A percentile compares a stretch with the other conserved stretches of the same genome.
These are phyloP conservation scores for Forsythia viridissima DNA, from an alignment of 257 asterid genomes.

Conservation along the genomic window DNA sequence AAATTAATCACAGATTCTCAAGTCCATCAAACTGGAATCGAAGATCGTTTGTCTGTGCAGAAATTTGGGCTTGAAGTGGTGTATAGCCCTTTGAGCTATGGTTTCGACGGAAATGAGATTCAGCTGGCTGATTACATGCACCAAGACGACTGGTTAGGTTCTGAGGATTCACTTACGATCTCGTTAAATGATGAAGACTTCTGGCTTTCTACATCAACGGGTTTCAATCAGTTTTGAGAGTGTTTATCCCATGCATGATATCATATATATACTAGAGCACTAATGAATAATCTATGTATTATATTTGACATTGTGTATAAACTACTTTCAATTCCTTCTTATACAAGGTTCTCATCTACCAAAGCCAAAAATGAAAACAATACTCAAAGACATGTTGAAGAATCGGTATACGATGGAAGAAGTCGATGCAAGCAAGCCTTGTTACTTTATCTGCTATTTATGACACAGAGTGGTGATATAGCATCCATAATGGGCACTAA, in stretches of 20 bases:
- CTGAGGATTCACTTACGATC: neutral
- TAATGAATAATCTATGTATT: neutral
- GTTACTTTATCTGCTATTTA: too few species aligned
- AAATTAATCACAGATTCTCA: neutral
- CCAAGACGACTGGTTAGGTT: neutral
- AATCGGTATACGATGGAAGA: too few species aligned
- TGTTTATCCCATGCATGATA: neutral
- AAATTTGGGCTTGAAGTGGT: neutral
- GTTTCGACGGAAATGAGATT: neutral
- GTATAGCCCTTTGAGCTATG: constrained; percentile 8
- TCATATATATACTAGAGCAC: neutral
- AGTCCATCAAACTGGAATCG: neutral
- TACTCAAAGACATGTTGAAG: too few species aligned
- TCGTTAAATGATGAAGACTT: neutral
- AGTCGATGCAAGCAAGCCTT: too few species aligned
- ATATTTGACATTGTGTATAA: neutral
- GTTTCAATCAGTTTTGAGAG: neutral
- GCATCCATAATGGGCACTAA: too few species aligned
- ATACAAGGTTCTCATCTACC: neutral
- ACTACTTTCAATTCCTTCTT: neutral
- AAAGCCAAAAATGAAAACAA: neutral
- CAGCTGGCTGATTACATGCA: neutral
- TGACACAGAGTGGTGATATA: too few species aligned
- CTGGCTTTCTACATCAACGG: neutral
- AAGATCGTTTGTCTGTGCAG: too few species aligned